Base-by-base conservation (phyloP, 306 rosid genomes). In the Amphicarpaea edgeworthii region DNA sequence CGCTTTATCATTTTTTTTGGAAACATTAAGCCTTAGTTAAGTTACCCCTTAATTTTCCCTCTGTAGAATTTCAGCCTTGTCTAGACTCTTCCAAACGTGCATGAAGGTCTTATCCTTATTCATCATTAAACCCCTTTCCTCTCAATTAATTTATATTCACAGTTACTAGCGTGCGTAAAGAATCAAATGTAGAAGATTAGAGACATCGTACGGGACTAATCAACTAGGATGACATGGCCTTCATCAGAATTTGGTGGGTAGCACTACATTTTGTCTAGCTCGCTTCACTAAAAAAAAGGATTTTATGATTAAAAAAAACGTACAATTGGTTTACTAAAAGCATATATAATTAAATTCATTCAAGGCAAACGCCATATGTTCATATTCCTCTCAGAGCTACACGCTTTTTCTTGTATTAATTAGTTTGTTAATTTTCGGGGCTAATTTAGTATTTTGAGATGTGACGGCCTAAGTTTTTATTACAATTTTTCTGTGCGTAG, bases 121-220 rank as follows among this genome's bases (percentile, higher is more conserved):
- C 70, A 37, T 77, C 57, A 75, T 73, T 34, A 42, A 40, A 45
- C 57, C 40, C 28, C 12, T 46, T 77, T 70, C 63, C 63, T 34
- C 42, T 11, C 68, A 40, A 80, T 67, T 77, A 40, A 80, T 67
- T 77, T 78, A 79, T 68, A 72, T 76, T 58, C 69, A 28, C 66
- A 32, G 7, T 47, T 66, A 65, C 57, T 34, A 51, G 49, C 50
- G 28, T 69, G 49, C 50, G 28, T 69, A 32, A 73, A 72, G 79
- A 62, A 62, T 74, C 68, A 32, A 32, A 62, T 55, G 68, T 26
- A 61, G 73, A 68, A 61, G 73, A 68, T 63, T 55, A 73, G 80
- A 46, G 19, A 81, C 78, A 82, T 83, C 83, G 78, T 45, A 85
- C 89, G n/a, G n/a, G n/a, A n/a, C 86, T 60, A 84, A 91, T 81